These are phyloP conservation scores for Arthrobotrys musiformis DNA, from an alignment of 2,329 filamentous ascomycete genomes.

Conservation along the genomic window DNA sequence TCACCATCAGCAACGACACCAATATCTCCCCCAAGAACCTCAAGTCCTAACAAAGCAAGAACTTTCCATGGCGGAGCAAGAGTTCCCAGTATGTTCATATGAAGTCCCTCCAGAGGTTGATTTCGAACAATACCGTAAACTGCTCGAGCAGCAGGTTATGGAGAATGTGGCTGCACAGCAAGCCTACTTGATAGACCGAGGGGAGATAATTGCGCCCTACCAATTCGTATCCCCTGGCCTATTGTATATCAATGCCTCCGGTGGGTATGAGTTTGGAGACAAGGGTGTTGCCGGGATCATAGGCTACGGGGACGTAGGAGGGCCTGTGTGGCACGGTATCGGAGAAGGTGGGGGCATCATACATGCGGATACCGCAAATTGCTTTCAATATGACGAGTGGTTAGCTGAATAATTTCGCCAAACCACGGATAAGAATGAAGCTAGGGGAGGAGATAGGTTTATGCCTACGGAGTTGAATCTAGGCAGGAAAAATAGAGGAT, in stretches of 20 bases:
- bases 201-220: conserved; percentile 12
- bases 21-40: conserved; percentile 21
- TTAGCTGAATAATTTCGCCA: conserved; percentile 32
- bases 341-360: conserved; percentile 9
- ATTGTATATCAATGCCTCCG: neutral
- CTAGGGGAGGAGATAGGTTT: no score
- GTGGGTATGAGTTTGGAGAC: conserved; percentile 13
- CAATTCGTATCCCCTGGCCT: conserved; percentile 39
- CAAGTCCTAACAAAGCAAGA: conserved; percentile 13
- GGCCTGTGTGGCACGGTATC: conserved; percentile 38
- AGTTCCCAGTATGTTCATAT: conserved; percentile 31
- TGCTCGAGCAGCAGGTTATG: conserved; percentile 44
- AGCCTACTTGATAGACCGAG: conserved; percentile 10
- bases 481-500: no score
- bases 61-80: conserved; percentile 15
- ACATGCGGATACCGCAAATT: conserved; percentile 2
- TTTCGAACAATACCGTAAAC: conserved; percentile 46
- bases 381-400: conserved; percentile 55
- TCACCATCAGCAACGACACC: neutral
- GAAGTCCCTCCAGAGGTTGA: conserved; percentile 35
- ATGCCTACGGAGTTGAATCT: neutral
- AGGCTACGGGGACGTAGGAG: conserved; percentile 25
- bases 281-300: neutral
- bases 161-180: conserved; percentile 44
- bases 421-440: neutral